Evolutionary conservation across 192 early-diverging fungal genomes (phyloP).

Genomic region (Umbelopsis ramanniana): DNA sequence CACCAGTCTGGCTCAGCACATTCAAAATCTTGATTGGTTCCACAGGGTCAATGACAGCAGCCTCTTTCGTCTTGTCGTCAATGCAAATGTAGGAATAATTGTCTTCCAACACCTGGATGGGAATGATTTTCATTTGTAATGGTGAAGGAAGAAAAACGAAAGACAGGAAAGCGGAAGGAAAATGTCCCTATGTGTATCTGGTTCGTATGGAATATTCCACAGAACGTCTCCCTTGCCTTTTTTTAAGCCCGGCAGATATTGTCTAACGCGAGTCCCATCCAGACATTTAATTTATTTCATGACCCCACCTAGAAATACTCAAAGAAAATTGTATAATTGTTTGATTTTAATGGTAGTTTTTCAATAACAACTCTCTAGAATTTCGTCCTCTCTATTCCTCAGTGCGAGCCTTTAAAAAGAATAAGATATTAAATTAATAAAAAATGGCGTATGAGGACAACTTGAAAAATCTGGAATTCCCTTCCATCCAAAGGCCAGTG

Average conservation of each 20-base stretch:
- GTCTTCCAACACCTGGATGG: conserved; percentile 73
- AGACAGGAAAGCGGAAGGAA: conserved; percentile 23
- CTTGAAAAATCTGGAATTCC: background rate
- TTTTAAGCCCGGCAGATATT: conserved; percentile 16
- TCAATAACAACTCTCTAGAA: conserved; percentile 18
- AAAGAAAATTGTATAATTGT: background rate
- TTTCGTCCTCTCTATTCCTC: conserved; percentile 6
- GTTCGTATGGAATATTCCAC: conserved; percentile 22
- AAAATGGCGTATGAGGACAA: background rate
- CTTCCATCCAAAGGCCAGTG: background rate
- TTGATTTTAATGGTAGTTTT: conserved; percentile 1
- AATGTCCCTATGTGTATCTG: conserved; percentile 13
- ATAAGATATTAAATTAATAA: background rate
- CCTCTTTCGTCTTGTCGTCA: conserved; percentile 68
- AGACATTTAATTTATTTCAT: background rate
- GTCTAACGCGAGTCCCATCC: conserved; percentile 14
- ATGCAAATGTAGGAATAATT: conserved; percentile 89
- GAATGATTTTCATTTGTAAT: conserved; percentile 59
- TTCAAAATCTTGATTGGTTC: conserved; percentile 73
- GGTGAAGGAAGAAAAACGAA: background rate
- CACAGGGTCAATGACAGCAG: conserved; percentile 87
- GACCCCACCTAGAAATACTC: background rate
- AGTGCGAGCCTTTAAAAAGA: conserved; percentile 10
- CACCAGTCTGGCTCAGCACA: conserved; percentile 54
- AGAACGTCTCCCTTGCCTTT: background rate